Evolutionary conservation across 768 basidiomycete genomes (phyloP).

Genomic region (Cyathus striatus): DNA sequence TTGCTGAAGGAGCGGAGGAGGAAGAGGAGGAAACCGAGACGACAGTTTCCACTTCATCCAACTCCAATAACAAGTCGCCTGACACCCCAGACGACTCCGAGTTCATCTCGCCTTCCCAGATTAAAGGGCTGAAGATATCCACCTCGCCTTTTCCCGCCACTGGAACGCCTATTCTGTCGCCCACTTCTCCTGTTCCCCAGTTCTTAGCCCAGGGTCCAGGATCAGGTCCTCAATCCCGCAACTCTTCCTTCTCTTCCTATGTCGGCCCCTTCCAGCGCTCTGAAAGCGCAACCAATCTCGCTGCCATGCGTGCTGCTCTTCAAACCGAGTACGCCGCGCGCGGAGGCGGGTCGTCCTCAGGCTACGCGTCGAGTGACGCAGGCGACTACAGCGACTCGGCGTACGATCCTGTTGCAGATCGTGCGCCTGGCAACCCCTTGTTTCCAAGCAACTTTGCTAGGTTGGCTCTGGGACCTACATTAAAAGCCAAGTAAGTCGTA

Average conservation of each 20-base stretch:
- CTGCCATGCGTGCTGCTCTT: constrained; percentile 11
- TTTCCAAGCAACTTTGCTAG: constrained; percentile 81
- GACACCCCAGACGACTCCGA: constrained; percentile 12
- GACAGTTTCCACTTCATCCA: constrained; percentile 9
- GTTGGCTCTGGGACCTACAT: constrained; percentile 59
- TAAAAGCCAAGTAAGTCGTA: constrained; percentile 40
- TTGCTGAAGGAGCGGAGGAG: constrained; percentile 59
- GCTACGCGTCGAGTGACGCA: constrained; percentile 10
- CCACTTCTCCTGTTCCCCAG: constrained; percentile 18
- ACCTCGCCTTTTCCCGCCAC: constrained; percentile 32
- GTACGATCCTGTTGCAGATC: constrained; percentile 29
- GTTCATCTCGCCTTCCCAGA: constrained; percentile 31
- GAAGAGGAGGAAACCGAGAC: constrained; percentile 35
- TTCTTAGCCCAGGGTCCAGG: constrained; percentile 2
- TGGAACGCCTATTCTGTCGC: constrained; percentile 17
- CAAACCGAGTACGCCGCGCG: constrained; percentile 11
- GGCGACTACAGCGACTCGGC: constrained; percentile 18
- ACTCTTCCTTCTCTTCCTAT: constrained; percentile 13
- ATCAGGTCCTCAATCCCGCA: constrained; percentile 2
- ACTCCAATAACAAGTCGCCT: constrained; percentile 4
- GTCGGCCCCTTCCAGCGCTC: constrained; percentile 30
- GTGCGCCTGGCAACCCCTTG: constrained; percentile 68
- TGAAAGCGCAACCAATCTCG: constrained; percentile 20
- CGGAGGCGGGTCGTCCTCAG: background rate
- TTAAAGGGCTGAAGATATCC: constrained; percentile 55